Percentiles rank a stretch among this genome's conserved stretches.
These are phyloP conservation scores for Scenedesmus sp. DNA, from an alignment of 163 green algal species.

Conservation along the genomic window DNA sequence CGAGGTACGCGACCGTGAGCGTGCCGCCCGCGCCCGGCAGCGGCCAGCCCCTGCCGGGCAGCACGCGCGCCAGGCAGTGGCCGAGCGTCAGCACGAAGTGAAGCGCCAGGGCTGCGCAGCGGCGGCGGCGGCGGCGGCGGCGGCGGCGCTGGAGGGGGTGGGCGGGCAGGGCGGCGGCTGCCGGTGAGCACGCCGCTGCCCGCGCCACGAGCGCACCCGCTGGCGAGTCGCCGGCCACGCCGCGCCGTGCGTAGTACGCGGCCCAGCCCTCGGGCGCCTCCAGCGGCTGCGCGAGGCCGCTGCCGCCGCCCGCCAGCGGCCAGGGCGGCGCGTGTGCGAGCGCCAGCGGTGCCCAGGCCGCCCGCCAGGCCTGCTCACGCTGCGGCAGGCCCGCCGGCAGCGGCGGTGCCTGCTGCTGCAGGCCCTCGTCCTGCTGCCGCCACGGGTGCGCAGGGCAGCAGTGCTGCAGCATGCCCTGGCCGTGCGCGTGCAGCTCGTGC, in stretches of 20 bases:
- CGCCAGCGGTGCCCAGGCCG: too few species aligned
- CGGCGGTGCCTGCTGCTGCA: not conserved
- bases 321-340: too few species aligned
- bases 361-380: not conserved
- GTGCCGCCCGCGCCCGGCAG: not conserved
- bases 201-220: conserved; percentile 5
- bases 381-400: not conserved
- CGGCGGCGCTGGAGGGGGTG: not conserved
- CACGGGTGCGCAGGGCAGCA: conserved; percentile 16
- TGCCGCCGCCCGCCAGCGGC: not conserved
- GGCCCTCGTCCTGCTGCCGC: not conserved
- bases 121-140: not conserved
- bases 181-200: not conserved
- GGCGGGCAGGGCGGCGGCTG: not conserved
- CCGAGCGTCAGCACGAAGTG: conserved; percentile 51
- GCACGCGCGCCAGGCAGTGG: conserved; percentile 30
- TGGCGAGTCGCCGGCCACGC: conserved; percentile 36
- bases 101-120: conserved; percentile 49
- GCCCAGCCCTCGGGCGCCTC: conserved; percentile 26
- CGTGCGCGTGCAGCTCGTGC: conserved; percentile 19
- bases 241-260: conserved; percentile 29
- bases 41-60: conserved; percentile 2
- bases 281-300: not conserved
- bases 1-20: conserved; percentile 2
- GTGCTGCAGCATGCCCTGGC: conserved; percentile 2